These are phyloP conservation scores for Verbena officinalis DNA, from an alignment of 257 asterid species.

Conservation along the genomic window DNA sequence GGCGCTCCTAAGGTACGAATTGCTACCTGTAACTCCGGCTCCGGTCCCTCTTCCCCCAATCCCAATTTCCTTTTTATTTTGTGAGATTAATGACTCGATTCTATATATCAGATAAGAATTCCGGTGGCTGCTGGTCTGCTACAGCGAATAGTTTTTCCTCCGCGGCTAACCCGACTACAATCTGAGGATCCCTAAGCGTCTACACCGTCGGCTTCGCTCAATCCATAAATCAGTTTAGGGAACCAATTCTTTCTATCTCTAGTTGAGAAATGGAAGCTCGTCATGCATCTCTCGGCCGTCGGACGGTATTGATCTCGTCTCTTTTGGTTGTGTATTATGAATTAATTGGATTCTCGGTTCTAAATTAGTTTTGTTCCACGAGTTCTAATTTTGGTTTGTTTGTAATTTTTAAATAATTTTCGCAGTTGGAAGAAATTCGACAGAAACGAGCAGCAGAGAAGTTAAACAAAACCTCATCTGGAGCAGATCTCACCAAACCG, in stretches of 20 bases:
- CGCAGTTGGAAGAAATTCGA: slow-evolving; percentile 94
- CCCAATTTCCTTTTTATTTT: no score
- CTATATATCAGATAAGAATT: no score
- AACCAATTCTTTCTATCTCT: background rate
- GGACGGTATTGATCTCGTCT: slow-evolving; percentile 65
- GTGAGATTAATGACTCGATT: no score
- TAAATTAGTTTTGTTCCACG: background rate
- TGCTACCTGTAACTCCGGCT: no score
- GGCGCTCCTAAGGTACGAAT: no score
- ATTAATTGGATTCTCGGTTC: background rate
- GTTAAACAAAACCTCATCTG: slow-evolving; percentile 74
- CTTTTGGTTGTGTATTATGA: background rate
- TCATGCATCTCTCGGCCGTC: slow-evolving; percentile 88
- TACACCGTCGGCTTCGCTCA: slow-evolving; percentile 29
- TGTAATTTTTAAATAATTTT: background rate
- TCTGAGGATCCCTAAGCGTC: background rate
- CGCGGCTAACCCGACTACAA: no score
- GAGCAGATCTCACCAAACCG: slow-evolving; percentile 69
- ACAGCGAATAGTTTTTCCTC: no score
- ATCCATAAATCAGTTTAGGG: background rate
- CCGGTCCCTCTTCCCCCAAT: no score
- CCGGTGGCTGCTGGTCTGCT: no score
- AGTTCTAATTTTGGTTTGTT: background rate
- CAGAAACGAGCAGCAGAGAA: slow-evolving; percentile 94
- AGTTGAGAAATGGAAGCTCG: slow-evolving; percentile 67